Evolutionary conservation across 2,329 filamentous ascomycete genomes (phyloP).

Genomic region (Colletotrichum filicis): DNA sequence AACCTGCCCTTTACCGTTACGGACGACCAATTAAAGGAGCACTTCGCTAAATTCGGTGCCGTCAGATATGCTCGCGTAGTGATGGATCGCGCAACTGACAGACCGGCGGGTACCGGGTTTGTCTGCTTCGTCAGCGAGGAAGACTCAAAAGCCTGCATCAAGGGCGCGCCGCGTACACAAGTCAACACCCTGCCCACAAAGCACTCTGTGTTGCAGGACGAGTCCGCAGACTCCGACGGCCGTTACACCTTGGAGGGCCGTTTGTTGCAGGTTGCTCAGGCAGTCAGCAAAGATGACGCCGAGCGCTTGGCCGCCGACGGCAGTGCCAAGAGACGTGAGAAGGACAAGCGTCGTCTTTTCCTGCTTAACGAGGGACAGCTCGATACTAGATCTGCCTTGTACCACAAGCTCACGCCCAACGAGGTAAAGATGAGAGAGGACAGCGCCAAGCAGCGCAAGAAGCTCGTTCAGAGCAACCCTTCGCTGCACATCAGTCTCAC

Average conservation of each 20-base stretch:
- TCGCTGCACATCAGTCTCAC: constrained; percentile 89
- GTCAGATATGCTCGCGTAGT: constrained; percentile 93
- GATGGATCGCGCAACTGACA: constrained; percentile 84
- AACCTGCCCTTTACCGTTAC: constrained; percentile 92
- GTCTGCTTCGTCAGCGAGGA: constrained; percentile 87
- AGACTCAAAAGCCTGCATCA: constrained; percentile 82
- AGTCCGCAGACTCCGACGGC: constrained; percentile 82
- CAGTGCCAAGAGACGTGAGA: constrained; percentile 72
- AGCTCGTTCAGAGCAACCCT: constrained; percentile 90
- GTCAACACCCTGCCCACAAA: constrained; percentile 60
- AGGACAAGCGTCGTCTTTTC: constrained; percentile 91
- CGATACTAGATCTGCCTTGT: constrained; percentile 79
- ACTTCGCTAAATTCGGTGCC: constrained; percentile 90
- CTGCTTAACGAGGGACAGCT: constrained; percentile 90
- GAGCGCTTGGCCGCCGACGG: constrained; percentile 78
- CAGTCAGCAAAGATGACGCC: constrained; percentile 87
- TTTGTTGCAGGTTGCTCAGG: constrained; percentile 84
- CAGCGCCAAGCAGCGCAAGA: constrained; percentile 87
- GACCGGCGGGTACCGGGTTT: constrained; percentile 92
- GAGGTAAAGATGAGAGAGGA: constrained; percentile 91
- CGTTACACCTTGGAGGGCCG: constrained; percentile 92
- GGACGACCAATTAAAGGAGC: constrained; percentile 83
- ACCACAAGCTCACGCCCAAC: constrained; percentile 77
- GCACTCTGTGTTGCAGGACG: constrained; percentile 89
- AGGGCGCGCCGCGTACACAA: constrained; percentile 73